Evolutionary conservation across 2,329 filamentous ascomycete species (phyloP), one percentile per base, ranked within the genome.

Genomic region (Phialophora tarda): DNA sequence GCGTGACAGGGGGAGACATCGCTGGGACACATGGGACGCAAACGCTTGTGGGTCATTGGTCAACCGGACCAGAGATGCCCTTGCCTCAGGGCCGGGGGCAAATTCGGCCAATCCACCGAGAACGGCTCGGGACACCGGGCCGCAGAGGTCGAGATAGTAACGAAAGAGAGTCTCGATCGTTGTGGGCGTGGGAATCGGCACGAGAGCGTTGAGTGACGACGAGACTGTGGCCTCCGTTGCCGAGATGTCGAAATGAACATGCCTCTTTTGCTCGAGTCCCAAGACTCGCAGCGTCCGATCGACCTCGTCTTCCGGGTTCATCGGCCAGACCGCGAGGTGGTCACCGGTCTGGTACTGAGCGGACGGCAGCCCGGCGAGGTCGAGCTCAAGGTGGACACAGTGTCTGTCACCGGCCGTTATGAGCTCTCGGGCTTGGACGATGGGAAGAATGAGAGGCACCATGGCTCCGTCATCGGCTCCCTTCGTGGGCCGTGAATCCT

Each of bases 341-440:
- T 81, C 80, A 0, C 79, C 79, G 2, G 80, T 80, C 57, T 75
- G 71, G 67, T 81, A 81, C 6, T 63, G 69, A 30, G 78, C 68
- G 17, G 75, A 67, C 10, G 70, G 58, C 8, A 74, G 93, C 68
- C 72, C 59, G 44, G 68, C 66, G 14, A 80, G 71, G 57, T 78
- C 77, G 11, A 81, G 65, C 24, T 81, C 78, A 48, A 81, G 7
- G 34, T 41, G 34, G 34, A 41, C 34, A 14, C 34, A 41, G 34
- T 7, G 7, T 41, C 34, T 7, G 14, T 41, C 34, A 7, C 7
- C 14, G 34, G 7, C 14, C 14, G 34, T 7, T 7, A 14, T 7
- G 14, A 41, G 34, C 34, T 7, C 14, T 41, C 34, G 7, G 34
- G 34, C 7, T 7, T 7, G 7, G 7, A 41, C 34, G 14, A 41